phyloP scores from a whole-genome alignment of 2,329 filamentous ascomycete species.

The Knoxdaviesia capensis region DNA sequence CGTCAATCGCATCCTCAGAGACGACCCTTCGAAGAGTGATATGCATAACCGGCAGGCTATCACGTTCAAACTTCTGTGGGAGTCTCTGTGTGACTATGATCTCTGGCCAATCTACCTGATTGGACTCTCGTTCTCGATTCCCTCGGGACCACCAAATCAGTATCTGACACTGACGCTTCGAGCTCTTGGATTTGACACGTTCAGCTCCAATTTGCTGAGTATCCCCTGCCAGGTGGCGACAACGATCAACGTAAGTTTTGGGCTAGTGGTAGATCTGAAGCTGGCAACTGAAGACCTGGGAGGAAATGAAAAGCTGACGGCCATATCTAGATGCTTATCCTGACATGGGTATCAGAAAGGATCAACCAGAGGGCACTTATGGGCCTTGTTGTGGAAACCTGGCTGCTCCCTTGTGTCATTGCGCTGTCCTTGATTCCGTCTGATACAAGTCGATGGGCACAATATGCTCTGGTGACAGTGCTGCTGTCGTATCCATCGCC shows the following conservation, averaged over 20 bases:
- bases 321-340: constrained; percentile 3
- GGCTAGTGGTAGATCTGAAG: too few species aligned
- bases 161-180: constrained; percentile 10
- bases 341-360: constrained; percentile 13
- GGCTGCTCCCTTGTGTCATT: constrained; percentile 14
- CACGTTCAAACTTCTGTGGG: constrained; percentile 22
- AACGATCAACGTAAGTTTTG: constrained; percentile 3
- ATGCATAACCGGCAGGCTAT: constrained; percentile 34
- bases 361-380: constrained; percentile 12
- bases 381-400: constrained; percentile 13
- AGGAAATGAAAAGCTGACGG: too few species aligned
- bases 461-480: constrained; percentile 12
- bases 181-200: constrained; percentile 15
- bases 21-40: constrained; percentile 32
- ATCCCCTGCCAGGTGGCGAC: constrained; percentile 18
- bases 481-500: constrained; percentile 15
- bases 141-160: constrained; percentile 8
- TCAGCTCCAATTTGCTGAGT: constrained; percentile 34
- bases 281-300: too few species aligned
- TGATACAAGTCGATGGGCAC: constrained; percentile 11
- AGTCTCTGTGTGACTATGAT: constrained; percentile 29
- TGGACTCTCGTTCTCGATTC: constrained; percentile 7
- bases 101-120: constrained; percentile 31
- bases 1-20: constrained; percentile 31
- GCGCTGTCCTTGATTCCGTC: constrained; percentile 12